Percentiles rank a stretch among this genome's conserved stretches.
These are phyloP conservation scores for Trichoderma brevicompactum DNA, from an alignment of 2,329 filamentous ascomycete species.

Conservation along the genomic window DNA sequence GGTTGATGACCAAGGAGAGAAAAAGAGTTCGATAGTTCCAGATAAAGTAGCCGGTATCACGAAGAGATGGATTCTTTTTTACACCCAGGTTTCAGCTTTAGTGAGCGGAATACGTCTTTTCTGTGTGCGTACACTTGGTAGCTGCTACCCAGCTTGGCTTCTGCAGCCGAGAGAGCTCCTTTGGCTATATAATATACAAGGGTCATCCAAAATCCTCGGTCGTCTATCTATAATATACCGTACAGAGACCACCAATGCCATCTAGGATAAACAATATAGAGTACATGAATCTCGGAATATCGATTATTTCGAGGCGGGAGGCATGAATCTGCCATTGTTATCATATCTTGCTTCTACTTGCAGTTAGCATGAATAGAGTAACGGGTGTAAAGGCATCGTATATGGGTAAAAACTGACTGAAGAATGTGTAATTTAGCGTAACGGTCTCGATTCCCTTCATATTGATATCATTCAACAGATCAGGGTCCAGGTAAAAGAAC, in stretches of 20 bases:
- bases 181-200: constrained; percentile 10
- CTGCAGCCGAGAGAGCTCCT: background rate
- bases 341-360: constrained; percentile 51
- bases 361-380: constrained; percentile 41
- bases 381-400: background rate
- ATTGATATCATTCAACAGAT: constrained; percentile 86
- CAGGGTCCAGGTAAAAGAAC: constrained; percentile 98
- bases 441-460: constrained; percentile 96
- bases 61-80: background rate
- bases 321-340: constrained; percentile 51
- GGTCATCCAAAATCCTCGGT: background rate
- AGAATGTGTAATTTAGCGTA: constrained; percentile 96
- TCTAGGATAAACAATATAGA: background rate
- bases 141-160: background rate
- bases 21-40: background rate
- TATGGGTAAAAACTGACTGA: constrained; percentile 69
- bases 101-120: constrained; percentile 6
- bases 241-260: background rate
- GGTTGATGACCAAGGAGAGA: background rate
- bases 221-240: constrained; percentile 10
- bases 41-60: background rate
- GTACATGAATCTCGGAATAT: background rate
- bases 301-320: constrained; percentile 40
- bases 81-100: background rate
- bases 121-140: background rate